phyloP scores from a whole-genome alignment of 371 early-diverging fungal genomes.

The Lichtheimia corymbifera region DNA sequence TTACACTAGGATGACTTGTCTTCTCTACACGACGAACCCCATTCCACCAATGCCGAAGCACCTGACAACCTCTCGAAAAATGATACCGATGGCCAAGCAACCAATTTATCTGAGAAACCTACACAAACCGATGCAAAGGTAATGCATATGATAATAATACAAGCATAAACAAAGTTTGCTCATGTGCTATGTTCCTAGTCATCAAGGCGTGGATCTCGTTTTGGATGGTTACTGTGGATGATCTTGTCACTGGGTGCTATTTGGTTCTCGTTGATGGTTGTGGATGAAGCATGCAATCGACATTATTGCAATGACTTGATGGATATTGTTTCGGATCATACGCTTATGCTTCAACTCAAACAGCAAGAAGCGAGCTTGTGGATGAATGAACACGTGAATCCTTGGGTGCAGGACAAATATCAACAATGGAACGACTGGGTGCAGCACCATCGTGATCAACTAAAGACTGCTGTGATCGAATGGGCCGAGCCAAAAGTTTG shows the following conservation, averaged over 20 bases:
- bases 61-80: too few species aligned
- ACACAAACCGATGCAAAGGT: too few species aligned
- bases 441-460: neutral
- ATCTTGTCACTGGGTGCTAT: neutral
- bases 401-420: too few species aligned
- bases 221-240: neutral
- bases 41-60: too few species aligned
- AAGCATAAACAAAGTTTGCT: too few species aligned
- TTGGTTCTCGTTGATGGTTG: neutral
- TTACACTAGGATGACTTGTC: too few species aligned
- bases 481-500: slow-evolving; percentile 1
- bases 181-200: too few species aligned
- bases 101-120: too few species aligned
- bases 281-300: slow-evolving; percentile 3
- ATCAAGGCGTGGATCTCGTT: too few species aligned
- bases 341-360: neutral
- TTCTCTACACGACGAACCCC: too few species aligned
- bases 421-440: neutral
- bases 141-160: too few species aligned
- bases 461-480: neutral
- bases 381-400: neutral
- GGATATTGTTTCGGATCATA: neutral
- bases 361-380: neutral
- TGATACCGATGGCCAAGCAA: too few species aligned
- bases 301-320: neutral